Conservation (phyloP, 2,329 filamentous ascomycete genomes). For the Aspergillus sp. region DNA sequence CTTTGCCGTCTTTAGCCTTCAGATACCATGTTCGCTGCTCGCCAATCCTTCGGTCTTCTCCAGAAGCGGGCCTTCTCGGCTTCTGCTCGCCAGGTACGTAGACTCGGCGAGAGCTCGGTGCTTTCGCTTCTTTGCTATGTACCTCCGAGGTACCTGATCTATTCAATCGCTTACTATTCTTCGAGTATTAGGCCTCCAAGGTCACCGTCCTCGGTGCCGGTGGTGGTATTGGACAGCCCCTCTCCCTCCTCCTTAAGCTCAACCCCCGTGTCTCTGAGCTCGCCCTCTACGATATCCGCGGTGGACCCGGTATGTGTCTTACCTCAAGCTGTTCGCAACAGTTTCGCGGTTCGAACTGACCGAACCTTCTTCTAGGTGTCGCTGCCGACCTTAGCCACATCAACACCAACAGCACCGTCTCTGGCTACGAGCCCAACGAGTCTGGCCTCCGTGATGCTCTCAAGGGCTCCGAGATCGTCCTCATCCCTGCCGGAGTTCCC, state of each 20-base stretch:
- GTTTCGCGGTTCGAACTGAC: slow-evolving; percentile 17
- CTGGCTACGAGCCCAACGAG: slow-evolving; percentile 80
- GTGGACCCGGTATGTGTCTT: slow-evolving; percentile 76
- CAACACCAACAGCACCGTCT: slow-evolving; percentile 97
- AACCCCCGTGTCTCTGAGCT: slow-evolving; percentile 94
- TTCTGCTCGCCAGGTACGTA: slow-evolving; percentile 73
- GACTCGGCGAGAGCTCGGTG: slow-evolving; percentile 7
- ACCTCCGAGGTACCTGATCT: slow-evolving; percentile 15
- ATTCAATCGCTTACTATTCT: slow-evolving; percentile 23
- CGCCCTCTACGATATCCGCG: slow-evolving; percentile 96
- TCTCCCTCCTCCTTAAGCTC: slow-evolving; percentile 97
- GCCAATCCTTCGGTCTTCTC: slow-evolving; percentile 58
- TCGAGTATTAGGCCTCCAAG: slow-evolving; percentile 77
- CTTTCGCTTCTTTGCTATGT: slow-evolving; percentile 15
- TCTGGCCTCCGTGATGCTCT: slow-evolving; percentile 77
- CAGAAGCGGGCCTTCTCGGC: slow-evolving; percentile 82
- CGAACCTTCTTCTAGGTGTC: slow-evolving; percentile 68
- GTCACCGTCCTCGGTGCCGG: slow-evolving; percentile 95
- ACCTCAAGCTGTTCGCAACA: slow-evolving; percentile 1
- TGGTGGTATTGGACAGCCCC: slow-evolving; percentile 97
- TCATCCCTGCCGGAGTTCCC: slow-evolving; percentile 97
- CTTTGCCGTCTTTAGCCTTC: slow-evolving; percentile 18
- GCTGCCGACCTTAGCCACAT: slow-evolving; percentile 98
- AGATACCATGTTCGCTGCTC: slow-evolving; percentile 74
- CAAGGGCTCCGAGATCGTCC: slow-evolving; percentile 87